Evolutionary conservation across 352 stramenopile species (phyloP), one percentile per base, ranked within the genome.

Genomic region (Phytopythium oedochilum): DNA sequence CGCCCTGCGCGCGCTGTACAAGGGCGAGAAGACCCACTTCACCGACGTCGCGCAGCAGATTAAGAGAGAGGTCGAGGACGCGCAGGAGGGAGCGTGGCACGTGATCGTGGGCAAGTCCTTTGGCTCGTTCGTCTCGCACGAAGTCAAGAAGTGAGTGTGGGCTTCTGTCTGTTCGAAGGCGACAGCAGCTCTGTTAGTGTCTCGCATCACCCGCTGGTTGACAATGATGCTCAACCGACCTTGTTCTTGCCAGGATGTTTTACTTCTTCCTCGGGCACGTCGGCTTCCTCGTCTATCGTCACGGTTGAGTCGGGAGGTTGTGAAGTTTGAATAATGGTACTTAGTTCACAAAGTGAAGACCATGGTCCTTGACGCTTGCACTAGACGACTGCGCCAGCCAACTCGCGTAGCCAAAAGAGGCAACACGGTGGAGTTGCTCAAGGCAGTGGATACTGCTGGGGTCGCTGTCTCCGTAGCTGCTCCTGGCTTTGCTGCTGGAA

Each of bases 31-130:
- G 62, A 88, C 63, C 44, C 81, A 92, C 49, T 92, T 92, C 61
- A 88, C 80, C 4, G 78, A 94, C 26, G 72, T 92, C 23, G 84
- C 80, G 9, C 70, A 92, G 63, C 74, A 88, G 56, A 78, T 94
- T 58, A 94, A 90, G 44, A 83, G 81, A 35, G 81, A 89, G 9
- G 59, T 94, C 34, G 81, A 91, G 46, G 81, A 92, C 40, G 61
- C 61, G 29, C 60, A 91, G 49, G 59, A 71, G 39, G 84, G 84
- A 31, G 75, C 76, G 34, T 96, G 82, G 83, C 84, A 92, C 53
- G 83, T 93, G 20, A 81, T 92, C 55, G 83, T 93, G 10, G 84
- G 84, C 71, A 94, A 92, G 56, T 90, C 79, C 15, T 95, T 90
- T 46, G 82, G 84, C 25, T 91, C 80, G 20, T 93, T 92, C 55